These are phyloP conservation scores for Aspergillus clavatus DNA, from an alignment of 2,329 filamentous ascomycete genomes.

Conservation along the genomic window DNA sequence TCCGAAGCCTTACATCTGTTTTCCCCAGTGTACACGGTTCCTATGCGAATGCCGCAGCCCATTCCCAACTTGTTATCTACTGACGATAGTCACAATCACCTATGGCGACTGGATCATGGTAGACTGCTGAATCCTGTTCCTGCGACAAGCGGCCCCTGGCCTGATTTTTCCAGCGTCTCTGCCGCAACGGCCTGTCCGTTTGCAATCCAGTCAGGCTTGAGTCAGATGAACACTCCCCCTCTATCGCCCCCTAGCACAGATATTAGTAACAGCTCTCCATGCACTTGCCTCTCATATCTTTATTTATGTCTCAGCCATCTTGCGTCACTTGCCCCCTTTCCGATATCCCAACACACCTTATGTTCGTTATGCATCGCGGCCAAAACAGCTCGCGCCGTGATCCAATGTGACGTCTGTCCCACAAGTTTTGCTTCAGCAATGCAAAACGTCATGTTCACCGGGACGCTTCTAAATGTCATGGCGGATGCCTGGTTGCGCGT, in stretches of 20 bases:
- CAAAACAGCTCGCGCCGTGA: constrained; percentile 37
- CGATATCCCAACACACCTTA: constrained; percentile 40
- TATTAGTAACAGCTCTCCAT: constrained; percentile 23
- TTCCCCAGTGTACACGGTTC: constrained; percentile 23
- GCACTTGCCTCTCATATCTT: constrained; percentile 39
- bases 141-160: constrained; percentile 35
- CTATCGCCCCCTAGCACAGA: constrained; percentile 19
- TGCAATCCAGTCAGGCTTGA: constrained; percentile 17
- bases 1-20: constrained; percentile 26
- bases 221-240: constrained; percentile 17
- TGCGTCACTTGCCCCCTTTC: constrained; percentile 40
- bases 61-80: constrained; percentile 17
- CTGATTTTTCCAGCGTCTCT: constrained; percentile 38
- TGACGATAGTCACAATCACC: constrained; percentile 23
- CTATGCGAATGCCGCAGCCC: constrained; percentile 11
- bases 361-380: constrained; percentile 42
- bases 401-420: constrained; percentile 42
- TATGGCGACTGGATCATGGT: constrained; percentile 19
- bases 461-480: constrained; percentile 42
- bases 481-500: constrained; percentile 43
- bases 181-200: constrained; percentile 27
- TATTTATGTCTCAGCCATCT: constrained; percentile 43
- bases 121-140: constrained; percentile 23
- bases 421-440: constrained; percentile 38
- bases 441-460: constrained; percentile 46